phyloP scores from a whole-genome alignment of 2,329 filamentous ascomycete species.

The Colletotrichum destructivum region DNA sequence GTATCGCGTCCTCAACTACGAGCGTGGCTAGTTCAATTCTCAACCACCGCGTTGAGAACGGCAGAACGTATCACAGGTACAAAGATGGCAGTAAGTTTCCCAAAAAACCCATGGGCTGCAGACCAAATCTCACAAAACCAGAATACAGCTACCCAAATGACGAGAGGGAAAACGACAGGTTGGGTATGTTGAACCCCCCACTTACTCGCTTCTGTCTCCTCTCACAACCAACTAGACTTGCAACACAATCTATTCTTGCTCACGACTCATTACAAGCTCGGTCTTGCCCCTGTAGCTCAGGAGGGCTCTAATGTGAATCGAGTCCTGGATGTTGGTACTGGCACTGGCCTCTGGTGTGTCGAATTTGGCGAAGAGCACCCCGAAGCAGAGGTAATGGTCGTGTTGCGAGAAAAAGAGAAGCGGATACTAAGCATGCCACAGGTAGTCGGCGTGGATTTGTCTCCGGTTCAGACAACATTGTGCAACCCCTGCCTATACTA shows the following conservation, averaged over 20 bases:
- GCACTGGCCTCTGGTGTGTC: constrained; percentile 62
- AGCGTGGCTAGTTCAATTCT: constrained; percentile 45
- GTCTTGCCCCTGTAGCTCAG: constrained; percentile 45
- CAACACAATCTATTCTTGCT: constrained; percentile 54
- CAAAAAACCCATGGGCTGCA: neutral
- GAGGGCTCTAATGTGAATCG: constrained; percentile 44
- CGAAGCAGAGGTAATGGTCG: constrained; percentile 46
- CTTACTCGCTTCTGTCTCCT: neutral
- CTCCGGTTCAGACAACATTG: constrained; percentile 57
- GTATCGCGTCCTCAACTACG: constrained; percentile 10
- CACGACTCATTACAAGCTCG: constrained; percentile 50
- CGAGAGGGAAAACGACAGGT: constrained; percentile 31
- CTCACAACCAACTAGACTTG: constrained; percentile 46
- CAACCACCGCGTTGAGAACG: constrained; percentile 54
- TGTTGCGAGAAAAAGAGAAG: neutral
- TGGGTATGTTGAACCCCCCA: constrained; percentile 9
- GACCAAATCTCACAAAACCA: neutral
- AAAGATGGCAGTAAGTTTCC: constrained; percentile 23
- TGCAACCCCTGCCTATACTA: constrained; percentile 35
- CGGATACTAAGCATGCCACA: neutral
- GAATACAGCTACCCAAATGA: constrained; percentile 41
- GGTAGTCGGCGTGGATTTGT: constrained; percentile 58
- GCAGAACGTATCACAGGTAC: constrained; percentile 54
- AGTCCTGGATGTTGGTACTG: constrained; percentile 63
- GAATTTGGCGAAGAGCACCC: constrained; percentile 59